phyloP scores from a whole-genome alignment of 495 filamentous ascomycete genomes.

The Lophiostoma macrostomum region DNA sequence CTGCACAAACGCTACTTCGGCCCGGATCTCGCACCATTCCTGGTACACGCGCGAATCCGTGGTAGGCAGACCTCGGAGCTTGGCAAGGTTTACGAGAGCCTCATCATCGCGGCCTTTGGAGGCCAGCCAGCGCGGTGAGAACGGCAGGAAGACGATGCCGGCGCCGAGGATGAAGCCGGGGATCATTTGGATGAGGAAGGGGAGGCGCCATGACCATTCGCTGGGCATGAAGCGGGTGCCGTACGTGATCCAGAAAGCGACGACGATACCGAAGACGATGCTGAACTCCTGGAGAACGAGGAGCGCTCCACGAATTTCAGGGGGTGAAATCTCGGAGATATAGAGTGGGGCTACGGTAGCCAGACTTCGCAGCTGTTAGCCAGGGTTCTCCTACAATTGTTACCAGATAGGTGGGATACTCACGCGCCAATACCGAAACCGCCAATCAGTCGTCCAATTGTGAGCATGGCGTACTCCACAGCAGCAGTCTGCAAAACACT shows the following conservation, averaged over 20 bases:
- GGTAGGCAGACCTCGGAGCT: conserved; percentile 32
- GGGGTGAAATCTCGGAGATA: conserved; percentile 40
- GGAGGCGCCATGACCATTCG: conserved; percentile 38
- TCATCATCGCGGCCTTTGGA: conserved; percentile 36
- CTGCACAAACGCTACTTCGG: conserved; percentile 35
- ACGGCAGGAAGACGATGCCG: conserved; percentile 37
- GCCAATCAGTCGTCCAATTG: conserved; percentile 58
- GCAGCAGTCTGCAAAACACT: conserved; percentile 56
- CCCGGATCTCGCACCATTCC: conserved; percentile 39
- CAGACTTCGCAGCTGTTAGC: conserved; percentile 13
- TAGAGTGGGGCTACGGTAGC: conserved; percentile 38
- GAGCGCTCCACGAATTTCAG: conserved; percentile 39
- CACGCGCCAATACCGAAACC: conserved; percentile 59
- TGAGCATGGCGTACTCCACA: conserved; percentile 55
- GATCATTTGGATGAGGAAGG: conserved; percentile 38
- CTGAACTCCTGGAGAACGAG: conserved; percentile 39
- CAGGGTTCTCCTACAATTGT: background rate
- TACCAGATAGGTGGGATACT: conserved; percentile 28
- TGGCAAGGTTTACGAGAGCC: conserved; percentile 30
- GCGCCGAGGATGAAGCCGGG: conserved; percentile 36
- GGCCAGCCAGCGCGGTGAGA: conserved; percentile 37
- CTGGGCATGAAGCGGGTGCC: conserved; percentile 33
- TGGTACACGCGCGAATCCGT: conserved; percentile 32
- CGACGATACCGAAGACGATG: conserved; percentile 40
- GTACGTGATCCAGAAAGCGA: conserved; percentile 41